Evolutionary conservation across 2,329 filamentous ascomycete genomes (phyloP).

Genomic region (Colletotrichum viniferum): DNA sequence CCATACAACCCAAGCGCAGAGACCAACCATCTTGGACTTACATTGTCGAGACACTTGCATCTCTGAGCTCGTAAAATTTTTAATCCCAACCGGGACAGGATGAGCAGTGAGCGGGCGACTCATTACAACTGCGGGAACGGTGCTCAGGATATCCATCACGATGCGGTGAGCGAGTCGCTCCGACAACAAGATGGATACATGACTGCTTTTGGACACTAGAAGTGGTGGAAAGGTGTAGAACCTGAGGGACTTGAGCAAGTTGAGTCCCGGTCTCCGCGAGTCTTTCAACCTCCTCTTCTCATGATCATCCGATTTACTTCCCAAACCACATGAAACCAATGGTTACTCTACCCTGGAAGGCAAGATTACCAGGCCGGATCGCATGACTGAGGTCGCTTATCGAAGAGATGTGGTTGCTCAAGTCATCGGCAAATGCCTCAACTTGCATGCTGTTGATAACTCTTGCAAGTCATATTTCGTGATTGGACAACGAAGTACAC

Average conservation of each 20-base stretch:
- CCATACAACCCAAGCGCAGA: background rate
- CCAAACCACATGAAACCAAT: fast-evolving
- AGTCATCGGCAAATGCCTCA: background rate
- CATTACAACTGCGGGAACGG: background rate
- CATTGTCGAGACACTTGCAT: fast-evolving
- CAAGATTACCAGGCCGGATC: background rate
- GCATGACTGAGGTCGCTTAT: background rate
- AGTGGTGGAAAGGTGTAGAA: fast-evolving
- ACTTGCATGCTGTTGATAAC: background rate
- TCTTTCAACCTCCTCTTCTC: background rate
- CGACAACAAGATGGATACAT: background rate
- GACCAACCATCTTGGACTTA: background rate
- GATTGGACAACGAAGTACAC: fast-evolving
- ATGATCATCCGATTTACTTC: background rate
- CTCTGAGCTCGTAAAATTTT: background rate
- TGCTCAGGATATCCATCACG: background rate
- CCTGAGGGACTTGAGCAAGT: background rate
- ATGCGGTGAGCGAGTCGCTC: background rate
- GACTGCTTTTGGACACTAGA: background rate
- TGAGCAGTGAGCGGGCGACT: background rate
- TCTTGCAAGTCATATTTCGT: background rate
- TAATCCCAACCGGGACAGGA: background rate
- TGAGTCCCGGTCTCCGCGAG: background rate
- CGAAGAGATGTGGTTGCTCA: background rate
- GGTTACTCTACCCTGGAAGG: background rate